Evolutionary conservation across 1,139 yeast genomes (phyloP).

Genomic region (Candida sojae): DNA sequence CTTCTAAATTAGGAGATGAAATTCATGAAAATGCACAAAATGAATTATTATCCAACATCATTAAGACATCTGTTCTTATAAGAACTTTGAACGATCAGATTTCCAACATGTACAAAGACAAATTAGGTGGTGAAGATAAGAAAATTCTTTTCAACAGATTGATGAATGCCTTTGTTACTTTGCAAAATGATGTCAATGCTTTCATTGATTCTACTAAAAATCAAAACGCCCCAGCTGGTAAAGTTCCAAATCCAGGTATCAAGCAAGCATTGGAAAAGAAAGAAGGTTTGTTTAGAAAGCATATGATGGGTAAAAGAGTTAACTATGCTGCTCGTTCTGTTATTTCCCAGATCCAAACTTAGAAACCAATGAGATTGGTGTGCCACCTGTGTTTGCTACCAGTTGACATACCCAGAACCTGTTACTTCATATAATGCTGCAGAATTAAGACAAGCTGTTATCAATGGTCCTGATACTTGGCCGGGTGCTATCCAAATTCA

Average conservation of each 20-base stretch:
- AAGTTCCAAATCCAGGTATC: slow-evolving; percentile 86
- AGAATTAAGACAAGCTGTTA: slow-evolving; percentile 90
- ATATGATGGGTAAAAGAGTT: slow-evolving; percentile 99
- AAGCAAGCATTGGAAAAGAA: slow-evolving; percentile 98
- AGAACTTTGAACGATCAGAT: slow-evolving; percentile 88
- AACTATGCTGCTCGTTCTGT: slow-evolving; percentile 99
- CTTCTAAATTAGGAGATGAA: slow-evolving; percentile 96
- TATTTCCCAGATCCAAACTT: slow-evolving; percentile 98
- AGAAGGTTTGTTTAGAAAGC: slow-evolving; percentile 97
- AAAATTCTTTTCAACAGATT: slow-evolving; percentile 81
- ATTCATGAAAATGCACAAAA: slow-evolving; percentile 94
- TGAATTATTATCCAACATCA: slow-evolving; percentile 76
- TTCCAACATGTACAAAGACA: slow-evolving; percentile 60
- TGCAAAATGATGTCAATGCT: slow-evolving; percentile 94
- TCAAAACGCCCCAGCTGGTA: slow-evolving; percentile 69
- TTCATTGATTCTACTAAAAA: slow-evolving; percentile 91
- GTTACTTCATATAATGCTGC: slow-evolving; percentile 93
- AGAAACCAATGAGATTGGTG: slow-evolving; percentile 97
- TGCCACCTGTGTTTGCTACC: slow-evolving; percentile 96
- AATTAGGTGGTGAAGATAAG: slow-evolving; percentile 61
- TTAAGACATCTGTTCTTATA: slow-evolving; percentile 78
- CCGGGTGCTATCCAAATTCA: slow-evolving; percentile 98
- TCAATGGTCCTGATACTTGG: slow-evolving; percentile 97
- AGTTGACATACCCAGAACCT: slow-evolving; percentile 97
- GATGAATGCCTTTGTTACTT: slow-evolving; percentile 91